Conservation (phyloP, 2,329 filamentous ascomycete species). For the Colletotrichum karsti region DNA sequence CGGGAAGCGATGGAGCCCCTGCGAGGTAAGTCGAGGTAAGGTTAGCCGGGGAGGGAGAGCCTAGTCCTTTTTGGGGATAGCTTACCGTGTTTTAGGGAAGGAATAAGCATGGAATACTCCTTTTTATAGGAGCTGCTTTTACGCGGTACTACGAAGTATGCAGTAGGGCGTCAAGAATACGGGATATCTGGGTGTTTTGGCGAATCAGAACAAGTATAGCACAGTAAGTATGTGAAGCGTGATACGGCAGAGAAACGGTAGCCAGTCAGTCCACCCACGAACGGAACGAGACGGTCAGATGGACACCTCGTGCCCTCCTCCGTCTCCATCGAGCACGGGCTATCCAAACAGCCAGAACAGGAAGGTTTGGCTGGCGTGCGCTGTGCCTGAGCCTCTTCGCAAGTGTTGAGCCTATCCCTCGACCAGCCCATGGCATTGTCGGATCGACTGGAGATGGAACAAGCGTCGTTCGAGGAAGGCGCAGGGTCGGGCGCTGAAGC, state of each 20-base stretch:
- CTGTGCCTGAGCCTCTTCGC: constrained; percentile 7
- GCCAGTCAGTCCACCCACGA: too few relatives aligned
- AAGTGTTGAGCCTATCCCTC: constrained; percentile 10
- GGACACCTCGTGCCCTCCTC: background rate
- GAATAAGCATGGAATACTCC: constrained; percentile 16
- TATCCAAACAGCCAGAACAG: background rate
- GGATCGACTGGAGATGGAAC: constrained; percentile 50
- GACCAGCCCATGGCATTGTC: constrained; percentile 39
- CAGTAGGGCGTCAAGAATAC: too few relatives aligned
- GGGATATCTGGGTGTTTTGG: too few relatives aligned
- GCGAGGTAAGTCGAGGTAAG: constrained; percentile 16
- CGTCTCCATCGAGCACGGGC: background rate
- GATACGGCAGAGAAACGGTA: too few relatives aligned
- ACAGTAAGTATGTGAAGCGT: too few relatives aligned
- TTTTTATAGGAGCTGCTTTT: too few relatives aligned
- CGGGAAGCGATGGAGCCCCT: constrained; percentile 25
- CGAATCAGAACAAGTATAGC: too few relatives aligned
- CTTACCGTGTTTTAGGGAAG: background rate
- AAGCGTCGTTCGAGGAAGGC: constrained; percentile 40
- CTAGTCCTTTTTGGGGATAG: background rate
- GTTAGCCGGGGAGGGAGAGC: constrained; percentile 9
- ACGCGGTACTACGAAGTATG: too few relatives aligned
- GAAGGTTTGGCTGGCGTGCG: constrained; percentile 5
- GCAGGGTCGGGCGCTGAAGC: constrained; percentile 30
- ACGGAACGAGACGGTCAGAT: background rate